phyloP scores from a whole-genome alignment of 768 basidiomycete genomes.

The Pleurotus pulmonarius region DNA sequence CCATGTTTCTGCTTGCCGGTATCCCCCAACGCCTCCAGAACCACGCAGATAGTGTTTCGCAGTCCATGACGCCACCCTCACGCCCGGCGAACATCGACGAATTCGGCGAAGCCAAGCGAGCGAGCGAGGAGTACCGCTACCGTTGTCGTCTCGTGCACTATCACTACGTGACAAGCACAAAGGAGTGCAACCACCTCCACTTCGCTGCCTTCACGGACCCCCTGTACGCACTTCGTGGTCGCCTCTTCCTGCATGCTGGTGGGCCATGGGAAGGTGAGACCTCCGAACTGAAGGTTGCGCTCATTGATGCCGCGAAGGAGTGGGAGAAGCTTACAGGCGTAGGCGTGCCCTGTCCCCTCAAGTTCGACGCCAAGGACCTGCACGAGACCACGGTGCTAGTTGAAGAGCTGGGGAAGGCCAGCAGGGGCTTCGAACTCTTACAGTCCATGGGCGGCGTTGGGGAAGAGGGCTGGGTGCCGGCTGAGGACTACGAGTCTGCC shows the following conservation, averaged over 20 bases:
- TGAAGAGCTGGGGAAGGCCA: constrained; percentile 15
- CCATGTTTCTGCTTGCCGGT: constrained; percentile 25
- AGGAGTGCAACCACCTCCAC: constrained; percentile 24
- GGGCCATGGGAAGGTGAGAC: constrained; percentile 31
- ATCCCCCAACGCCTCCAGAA: constrained; percentile 23
- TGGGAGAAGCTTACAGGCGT: constrained; percentile 22
- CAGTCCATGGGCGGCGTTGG: constrained; percentile 16
- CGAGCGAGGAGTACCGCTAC: constrained; percentile 18
- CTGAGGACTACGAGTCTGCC: constrained; percentile 24
- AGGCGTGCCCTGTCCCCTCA: constrained; percentile 26
- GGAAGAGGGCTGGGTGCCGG: constrained; percentile 28
- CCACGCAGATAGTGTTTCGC: constrained; percentile 21
- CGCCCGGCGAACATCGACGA: constrained; percentile 22
- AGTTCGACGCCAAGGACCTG: constrained; percentile 23
- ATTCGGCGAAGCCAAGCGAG: constrained; percentile 18
- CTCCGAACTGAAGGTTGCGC: constrained; percentile 21
- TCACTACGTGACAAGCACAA: constrained; percentile 22
- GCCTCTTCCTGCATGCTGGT: constrained; percentile 24
- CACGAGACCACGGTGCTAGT: constrained; percentile 20
- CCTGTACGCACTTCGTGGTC: constrained; percentile 17
- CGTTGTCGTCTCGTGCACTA: constrained; percentile 26
- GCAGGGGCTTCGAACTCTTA: constrained; percentile 14
- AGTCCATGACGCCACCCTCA: constrained; percentile 16
- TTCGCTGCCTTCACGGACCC: constrained; percentile 18
- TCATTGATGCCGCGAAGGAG: constrained; percentile 20